Evolutionary conservation across 2,329 filamentous ascomycete genomes (phyloP).

Genomic region (Tolypocladium tundrense): DNA sequence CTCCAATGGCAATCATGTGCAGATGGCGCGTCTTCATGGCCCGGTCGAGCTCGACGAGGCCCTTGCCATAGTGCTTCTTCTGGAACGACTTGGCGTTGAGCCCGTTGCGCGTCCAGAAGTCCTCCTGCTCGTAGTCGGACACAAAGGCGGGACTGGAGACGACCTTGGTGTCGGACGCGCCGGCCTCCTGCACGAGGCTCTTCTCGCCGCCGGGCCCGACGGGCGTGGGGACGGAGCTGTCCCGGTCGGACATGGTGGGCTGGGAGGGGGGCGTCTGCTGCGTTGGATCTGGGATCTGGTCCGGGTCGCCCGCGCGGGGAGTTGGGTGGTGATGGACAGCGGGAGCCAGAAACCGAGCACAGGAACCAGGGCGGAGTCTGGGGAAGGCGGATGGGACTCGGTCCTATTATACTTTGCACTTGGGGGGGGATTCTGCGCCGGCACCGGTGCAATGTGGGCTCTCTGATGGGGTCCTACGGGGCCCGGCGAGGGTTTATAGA

Average conservation of each 20-base stretch:
- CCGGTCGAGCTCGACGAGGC: slow-evolving; percentile 28
- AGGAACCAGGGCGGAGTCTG: background rate
- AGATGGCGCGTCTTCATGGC: slow-evolving; percentile 47
- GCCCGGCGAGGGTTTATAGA: background rate
- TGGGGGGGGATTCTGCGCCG: background rate
- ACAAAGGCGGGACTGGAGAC: slow-evolving; percentile 3
- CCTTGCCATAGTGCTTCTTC: slow-evolving; percentile 18
- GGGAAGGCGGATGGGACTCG: background rate
- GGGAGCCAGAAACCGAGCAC: background rate
- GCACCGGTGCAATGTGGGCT: background rate
- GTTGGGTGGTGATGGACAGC: background rate
- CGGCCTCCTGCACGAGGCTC: background rate
- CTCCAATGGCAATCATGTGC: slow-evolving; percentile 54
- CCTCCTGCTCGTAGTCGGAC: slow-evolving; percentile 14
- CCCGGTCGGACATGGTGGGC: background rate
- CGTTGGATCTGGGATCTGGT: background rate
- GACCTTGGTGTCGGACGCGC: slow-evolving; percentile 2
- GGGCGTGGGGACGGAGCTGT: background rate
- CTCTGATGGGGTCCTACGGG: background rate
- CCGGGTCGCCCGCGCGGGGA: background rate
- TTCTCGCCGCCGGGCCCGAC: slow-evolving; percentile 4
- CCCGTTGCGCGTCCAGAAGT: slow-evolving; percentile 24
- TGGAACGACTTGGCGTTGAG: slow-evolving; percentile 25
- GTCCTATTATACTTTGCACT: background rate
- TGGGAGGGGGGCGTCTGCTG: background rate